A percentile compares a stretch with the other conserved stretches of the same genome.
These are phyloP conservation scores for Polyporus arcularius DNA, from an alignment of 768 basidiomycete genomes.

Conservation along the genomic window DNA sequence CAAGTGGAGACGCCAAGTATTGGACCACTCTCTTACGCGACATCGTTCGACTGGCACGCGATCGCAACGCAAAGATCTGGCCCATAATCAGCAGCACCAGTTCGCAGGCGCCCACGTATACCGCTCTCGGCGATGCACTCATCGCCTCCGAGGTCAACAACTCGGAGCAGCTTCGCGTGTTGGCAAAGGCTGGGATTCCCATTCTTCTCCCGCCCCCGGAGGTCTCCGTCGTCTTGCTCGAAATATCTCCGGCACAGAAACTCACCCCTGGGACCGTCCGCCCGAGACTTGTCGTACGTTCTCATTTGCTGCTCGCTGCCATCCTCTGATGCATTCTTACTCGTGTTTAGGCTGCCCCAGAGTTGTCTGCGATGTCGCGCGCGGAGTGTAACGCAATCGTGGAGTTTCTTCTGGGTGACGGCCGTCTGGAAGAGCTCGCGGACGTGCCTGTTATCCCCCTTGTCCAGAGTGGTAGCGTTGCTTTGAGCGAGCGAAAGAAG, in stretches of 20 bases:
- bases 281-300: slow-evolving; percentile 33
- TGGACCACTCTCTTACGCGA: slow-evolving; percentile 35
- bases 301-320: slow-evolving; percentile 3
- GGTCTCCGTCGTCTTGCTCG: slow-evolving; percentile 28
- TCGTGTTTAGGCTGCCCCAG: background rate
- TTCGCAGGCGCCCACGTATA: background rate
- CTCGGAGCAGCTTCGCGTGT: slow-evolving; percentile 27
- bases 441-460: slow-evolving; percentile 41
- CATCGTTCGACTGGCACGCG: slow-evolving; percentile 23
- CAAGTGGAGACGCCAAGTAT: slow-evolving; percentile 42
- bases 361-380: background rate
- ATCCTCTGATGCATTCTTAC: background rate
- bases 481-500: slow-evolving; percentile 17
- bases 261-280: slow-evolving; percentile 36
- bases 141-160: slow-evolving; percentile 30
- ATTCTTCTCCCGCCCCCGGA: background rate
- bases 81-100: slow-evolving; percentile 27
- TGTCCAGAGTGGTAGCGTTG: slow-evolving; percentile 24
- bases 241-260: slow-evolving; percentile 1
- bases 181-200: slow-evolving; percentile 22
- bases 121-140: slow-evolving; percentile 22
- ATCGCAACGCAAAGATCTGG: slow-evolving; percentile 34
- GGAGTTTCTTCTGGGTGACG: slow-evolving; percentile 38
- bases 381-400: slow-evolving; percentile 13
- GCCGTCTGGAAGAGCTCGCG: slow-evolving; percentile 34